phyloP scores from a whole-genome alignment of 768 basidiomycete species.

The Dacryopinax primogenitus region DNA sequence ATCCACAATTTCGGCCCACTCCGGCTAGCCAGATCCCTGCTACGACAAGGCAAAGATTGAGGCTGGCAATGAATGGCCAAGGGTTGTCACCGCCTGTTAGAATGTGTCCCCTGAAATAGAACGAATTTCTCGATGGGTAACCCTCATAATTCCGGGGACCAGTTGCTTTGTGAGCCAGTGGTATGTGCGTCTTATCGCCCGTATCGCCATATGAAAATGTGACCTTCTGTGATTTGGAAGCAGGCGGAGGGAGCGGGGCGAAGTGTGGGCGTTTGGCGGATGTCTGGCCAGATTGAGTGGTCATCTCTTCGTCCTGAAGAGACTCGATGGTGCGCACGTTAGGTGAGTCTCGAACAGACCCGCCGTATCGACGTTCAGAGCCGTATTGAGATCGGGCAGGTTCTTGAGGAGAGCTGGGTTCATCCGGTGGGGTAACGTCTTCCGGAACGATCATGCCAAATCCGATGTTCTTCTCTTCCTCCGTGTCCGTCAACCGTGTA shows the following conservation, averaged over 20 bases:
- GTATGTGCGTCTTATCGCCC: not conserved
- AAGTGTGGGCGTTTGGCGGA: not conserved
- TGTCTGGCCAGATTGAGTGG: not conserved
- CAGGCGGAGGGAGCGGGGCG: not conserved
- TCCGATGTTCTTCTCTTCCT: constrained; percentile 3
- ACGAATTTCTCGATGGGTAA: constrained; percentile 62
- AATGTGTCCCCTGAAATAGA: constrained; percentile 57
- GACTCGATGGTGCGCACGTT: constrained; percentile 1
- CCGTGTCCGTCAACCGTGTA: not conserved
- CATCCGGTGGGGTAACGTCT: not conserved
- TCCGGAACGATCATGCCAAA: constrained; percentile 3
- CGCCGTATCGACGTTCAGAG: not conserved
- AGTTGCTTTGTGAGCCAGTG: not conserved
- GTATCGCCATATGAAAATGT: not conserved
- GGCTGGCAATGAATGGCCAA: constrained; percentile 59
- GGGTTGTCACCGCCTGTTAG: constrained; percentile 79
- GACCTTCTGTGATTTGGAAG: not conserved
- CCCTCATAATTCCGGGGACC: constrained; percentile 39
- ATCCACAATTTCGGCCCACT: constrained; percentile 63
- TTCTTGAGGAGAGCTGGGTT: constrained; percentile 5
- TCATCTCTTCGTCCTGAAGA: constrained; percentile 5
- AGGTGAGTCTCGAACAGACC: not conserved
- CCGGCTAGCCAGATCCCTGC: constrained; percentile 59
- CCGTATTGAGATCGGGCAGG: not conserved
- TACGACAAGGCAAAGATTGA: constrained; percentile 50